These are phyloP conservation scores for Ottelia alismoides DNA, from an alignment of 106 monocot species.

Conservation along the genomic window DNA sequence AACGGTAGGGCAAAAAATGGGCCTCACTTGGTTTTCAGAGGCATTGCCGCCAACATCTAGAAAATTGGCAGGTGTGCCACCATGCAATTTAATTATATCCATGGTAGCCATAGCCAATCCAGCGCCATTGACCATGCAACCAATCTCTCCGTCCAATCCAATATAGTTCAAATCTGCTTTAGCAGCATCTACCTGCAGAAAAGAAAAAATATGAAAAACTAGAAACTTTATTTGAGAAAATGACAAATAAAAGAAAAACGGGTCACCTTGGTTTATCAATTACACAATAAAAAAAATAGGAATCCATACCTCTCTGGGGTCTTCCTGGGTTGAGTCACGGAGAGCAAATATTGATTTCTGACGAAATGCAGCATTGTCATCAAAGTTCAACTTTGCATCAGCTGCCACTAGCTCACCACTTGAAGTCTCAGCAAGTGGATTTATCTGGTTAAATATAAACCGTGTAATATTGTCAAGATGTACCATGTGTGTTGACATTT, in stretches of 20 bases:
- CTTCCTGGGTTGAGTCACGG: neutral
- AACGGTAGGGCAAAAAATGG: too few relatives aligned
- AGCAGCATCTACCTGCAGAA: neutral
- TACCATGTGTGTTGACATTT: too few relatives aligned
- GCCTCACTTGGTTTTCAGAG: constrained; percentile 90
- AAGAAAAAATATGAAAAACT: too few relatives aligned
- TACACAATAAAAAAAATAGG: too few relatives aligned
- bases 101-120: constrained; percentile 1
- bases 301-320: constrained; percentile 4
- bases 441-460: too few relatives aligned
- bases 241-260: too few relatives aligned
- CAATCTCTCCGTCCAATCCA: constrained; percentile 5
- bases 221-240: too few relatives aligned
- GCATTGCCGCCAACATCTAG: constrained; percentile 69
- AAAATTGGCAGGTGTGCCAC: constrained; percentile 3
- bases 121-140: constrained; percentile 2
- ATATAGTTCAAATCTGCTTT: neutral
- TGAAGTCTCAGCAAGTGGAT: constrained; percentile 2
- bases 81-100: too few relatives aligned
- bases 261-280: too few relatives aligned
- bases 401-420: neutral
- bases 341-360: neutral
- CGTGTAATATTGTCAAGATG: too few relatives aligned
- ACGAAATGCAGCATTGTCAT: constrained; percentile 1
- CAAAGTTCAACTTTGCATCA: constrained; percentile 3